Evolutionary conservation across 2,329 filamentous ascomycete species (phyloP).

Genomic region (Aureobasidium mangrovei): DNA sequence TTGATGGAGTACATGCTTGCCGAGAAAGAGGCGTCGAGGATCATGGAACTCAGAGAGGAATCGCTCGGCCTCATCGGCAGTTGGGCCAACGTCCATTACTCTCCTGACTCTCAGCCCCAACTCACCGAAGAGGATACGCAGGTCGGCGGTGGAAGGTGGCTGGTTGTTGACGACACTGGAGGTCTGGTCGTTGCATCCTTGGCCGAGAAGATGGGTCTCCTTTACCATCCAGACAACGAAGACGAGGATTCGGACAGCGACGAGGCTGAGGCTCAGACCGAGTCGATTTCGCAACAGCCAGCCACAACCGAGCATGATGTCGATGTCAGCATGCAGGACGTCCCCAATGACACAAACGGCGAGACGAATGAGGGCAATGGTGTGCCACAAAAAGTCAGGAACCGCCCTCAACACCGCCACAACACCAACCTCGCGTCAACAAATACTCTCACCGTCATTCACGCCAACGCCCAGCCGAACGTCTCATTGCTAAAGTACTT

Average conservation of each 20-base stretch:
- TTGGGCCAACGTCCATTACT: constrained; percentile 82
- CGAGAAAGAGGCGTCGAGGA: constrained; percentile 70
- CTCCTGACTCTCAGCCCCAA: constrained; percentile 30
- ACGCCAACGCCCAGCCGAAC: constrained; percentile 78
- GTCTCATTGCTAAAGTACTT: constrained; percentile 84
- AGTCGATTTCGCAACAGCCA: constrained; percentile 8
- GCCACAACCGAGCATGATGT: background rate
- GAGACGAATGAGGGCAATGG: background rate
- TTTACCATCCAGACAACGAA: constrained; percentile 43
- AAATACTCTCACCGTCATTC: constrained; percentile 74
- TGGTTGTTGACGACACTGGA: constrained; percentile 80
- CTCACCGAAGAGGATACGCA: constrained; percentile 22
- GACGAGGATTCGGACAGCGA: constrained; percentile 24
- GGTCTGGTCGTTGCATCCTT: constrained; percentile 74
- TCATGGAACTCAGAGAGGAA: constrained; percentile 82
- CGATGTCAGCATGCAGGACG: constrained; percentile 2
- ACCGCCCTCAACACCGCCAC: constrained; percentile 4
- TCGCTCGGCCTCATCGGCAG: constrained; percentile 71
- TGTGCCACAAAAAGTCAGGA: background rate
- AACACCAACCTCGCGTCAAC: constrained; percentile 28
- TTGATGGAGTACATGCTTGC: constrained; percentile 69
- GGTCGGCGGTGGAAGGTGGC: constrained; percentile 55
- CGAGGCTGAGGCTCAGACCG: constrained; percentile 19
- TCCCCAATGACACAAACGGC: constrained; percentile 1
- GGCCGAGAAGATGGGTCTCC: constrained; percentile 79